These are phyloP conservation scores for Dujonia santamariae DNA, from an alignment of 1,139 yeast genomes.

Conservation along the genomic window DNA sequence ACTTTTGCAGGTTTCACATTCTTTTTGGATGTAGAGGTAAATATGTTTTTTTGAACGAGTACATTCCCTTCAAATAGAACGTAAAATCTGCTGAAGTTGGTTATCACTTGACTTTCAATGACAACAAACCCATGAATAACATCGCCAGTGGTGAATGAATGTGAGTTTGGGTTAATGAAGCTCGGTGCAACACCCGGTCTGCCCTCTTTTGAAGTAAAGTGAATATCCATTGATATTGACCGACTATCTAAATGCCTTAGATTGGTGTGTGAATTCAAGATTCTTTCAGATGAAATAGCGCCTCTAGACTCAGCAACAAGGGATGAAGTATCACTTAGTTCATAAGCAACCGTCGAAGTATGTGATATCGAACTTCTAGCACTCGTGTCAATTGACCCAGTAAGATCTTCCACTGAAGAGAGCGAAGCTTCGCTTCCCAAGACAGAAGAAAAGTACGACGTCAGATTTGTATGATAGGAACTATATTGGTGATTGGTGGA, in stretches of 20 bases:
- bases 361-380: no score
- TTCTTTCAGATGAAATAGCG: no score
- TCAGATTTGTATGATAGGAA: no score
- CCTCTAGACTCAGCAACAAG: no score
- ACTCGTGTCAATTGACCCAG: no score
- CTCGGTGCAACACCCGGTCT: constrained; percentile 24
- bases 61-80: constrained; percentile 39
- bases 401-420: no score
- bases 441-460: no score
- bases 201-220: constrained; percentile 35
- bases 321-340: no score
- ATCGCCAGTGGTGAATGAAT: constrained; percentile 42
- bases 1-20: constrained; percentile 14
- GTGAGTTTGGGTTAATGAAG: constrained; percentile 28
- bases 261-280: constrained; percentile 5
- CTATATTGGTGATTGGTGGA: no score
- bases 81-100: constrained; percentile 42
- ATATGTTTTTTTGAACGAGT: constrained; percentile 24
- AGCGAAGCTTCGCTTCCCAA: no score
- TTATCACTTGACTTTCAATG: constrained; percentile 21
- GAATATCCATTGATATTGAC: constrained; percentile 18
- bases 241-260: constrained; percentile 10
- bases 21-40: constrained; percentile 19
- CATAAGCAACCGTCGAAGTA: no score
- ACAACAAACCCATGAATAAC: constrained; percentile 34